Evolutionary conservation across 345 rosid species (phyloP).

Genomic region (Salix arbutifolia): DNA sequence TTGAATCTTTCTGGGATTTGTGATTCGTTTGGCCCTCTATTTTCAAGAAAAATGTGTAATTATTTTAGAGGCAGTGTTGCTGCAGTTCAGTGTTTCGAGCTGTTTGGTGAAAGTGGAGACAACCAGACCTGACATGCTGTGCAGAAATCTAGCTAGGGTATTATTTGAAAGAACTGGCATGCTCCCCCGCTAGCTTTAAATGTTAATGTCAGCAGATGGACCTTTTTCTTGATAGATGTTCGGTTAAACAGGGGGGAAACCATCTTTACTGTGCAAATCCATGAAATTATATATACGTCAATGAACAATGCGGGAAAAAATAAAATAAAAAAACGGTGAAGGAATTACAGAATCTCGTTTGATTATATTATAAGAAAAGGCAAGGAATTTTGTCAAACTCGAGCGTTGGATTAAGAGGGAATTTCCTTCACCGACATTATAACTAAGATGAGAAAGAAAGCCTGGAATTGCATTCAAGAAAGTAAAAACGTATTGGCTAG

Average conservation of each 20-base stretch:
- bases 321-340: not conserved
- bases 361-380: not conserved
- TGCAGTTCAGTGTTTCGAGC: not conserved
- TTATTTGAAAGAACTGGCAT: not conserved
- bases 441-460: too few relatives aligned
- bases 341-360: not conserved
- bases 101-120: not conserved
- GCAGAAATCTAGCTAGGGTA: not conserved
- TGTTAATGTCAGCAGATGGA: not conserved
- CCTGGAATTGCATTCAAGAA: too few relatives aligned
- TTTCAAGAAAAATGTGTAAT: not conserved
- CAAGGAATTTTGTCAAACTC: too few relatives aligned
- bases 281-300: not conserved
- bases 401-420: too few relatives aligned
- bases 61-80: too few relatives aligned
- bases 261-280: not conserved
- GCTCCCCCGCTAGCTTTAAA: not conserved
- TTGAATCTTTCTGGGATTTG: constrained; percentile 28
- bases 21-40: constrained; percentile 16
- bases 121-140: not conserved
- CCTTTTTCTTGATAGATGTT: not conserved
- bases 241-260: not conserved
- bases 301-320: not conserved
- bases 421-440: too few relatives aligned
- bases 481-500: too few relatives aligned